These are phyloP conservation scores for Nicotiana undulata DNA, from an alignment of 257 asterid genomes.

Conservation along the genomic window DNA sequence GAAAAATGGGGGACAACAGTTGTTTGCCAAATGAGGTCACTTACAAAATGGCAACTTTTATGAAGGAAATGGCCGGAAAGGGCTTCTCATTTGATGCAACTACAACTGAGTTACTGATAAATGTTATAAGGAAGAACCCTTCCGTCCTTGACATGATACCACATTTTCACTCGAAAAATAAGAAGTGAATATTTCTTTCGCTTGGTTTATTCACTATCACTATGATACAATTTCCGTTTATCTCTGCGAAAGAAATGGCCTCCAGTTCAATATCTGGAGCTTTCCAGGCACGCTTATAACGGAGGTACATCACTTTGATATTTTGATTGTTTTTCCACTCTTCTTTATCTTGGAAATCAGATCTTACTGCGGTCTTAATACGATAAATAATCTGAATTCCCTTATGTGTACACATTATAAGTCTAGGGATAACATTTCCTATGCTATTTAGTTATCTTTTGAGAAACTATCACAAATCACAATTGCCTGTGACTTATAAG, in stretches of 20 bases:
- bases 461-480: background rate
- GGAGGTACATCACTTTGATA: background rate
- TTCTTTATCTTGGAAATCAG: background rate
- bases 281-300: background rate
- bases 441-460: background rate
- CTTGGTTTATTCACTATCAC: background rate
- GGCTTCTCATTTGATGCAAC: slow-evolving; percentile 1
- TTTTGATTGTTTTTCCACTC: background rate
- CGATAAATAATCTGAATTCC: background rate
- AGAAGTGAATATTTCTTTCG: background rate
- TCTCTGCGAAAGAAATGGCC: too few relatives aligned
- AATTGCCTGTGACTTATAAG: background rate
- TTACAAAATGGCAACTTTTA: background rate
- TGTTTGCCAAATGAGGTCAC: background rate
- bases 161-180: background rate
- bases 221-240: background rate
- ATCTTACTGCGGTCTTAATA: background rate
- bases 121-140: background rate
- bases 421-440: background rate
- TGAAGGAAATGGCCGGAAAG: slow-evolving; percentile 13
- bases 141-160: background rate
- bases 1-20: slow-evolving; percentile 4
- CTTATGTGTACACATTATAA: background rate
- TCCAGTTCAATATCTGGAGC: background rate
- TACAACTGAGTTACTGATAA: background rate